Evolutionary conservation across 352 stramenopile species (phyloP).

Genomic region (Globisporangium abappressorium): DNA sequence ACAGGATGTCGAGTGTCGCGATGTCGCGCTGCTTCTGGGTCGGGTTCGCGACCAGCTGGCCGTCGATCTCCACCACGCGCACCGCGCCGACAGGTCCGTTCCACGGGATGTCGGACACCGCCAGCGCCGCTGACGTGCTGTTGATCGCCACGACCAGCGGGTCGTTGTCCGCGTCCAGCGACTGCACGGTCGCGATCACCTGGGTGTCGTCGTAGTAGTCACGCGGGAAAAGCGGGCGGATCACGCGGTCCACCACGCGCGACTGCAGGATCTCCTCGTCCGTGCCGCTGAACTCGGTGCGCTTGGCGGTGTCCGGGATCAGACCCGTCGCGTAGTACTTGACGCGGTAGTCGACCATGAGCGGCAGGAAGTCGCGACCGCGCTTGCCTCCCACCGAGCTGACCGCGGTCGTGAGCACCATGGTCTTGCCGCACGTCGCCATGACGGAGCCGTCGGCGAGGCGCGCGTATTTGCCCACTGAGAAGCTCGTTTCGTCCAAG

Average conservation of each 20-base stretch:
- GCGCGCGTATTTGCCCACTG: constrained; percentile 74
- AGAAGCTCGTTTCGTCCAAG: constrained; percentile 50
- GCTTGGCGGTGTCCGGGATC: constrained; percentile 86
- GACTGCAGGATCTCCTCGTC: constrained; percentile 97
- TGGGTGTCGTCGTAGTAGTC: constrained; percentile 96
- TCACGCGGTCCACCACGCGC: constrained; percentile 94
- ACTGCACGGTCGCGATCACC: constrained; percentile 89
- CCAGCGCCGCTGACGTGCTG: constrained; percentile 82
- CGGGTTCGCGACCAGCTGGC: constrained; percentile 92
- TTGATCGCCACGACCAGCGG: constrained; percentile 88
- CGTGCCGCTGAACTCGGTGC: constrained; percentile 86
- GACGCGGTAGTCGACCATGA: constrained; percentile 94
- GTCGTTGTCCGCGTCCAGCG: constrained; percentile 81
- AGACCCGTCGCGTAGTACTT: constrained; percentile 82
- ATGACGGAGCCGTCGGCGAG: constrained; percentile 86
- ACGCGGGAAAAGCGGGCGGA: constrained; percentile 93
- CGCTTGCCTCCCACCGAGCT: constrained; percentile 48
- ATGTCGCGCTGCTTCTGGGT: constrained; percentile 66
- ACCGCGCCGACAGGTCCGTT: constrained; percentile 88
- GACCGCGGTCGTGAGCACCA: constrained; percentile 87
- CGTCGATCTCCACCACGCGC: constrained; percentile 79
- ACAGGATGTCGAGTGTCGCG: constrained; percentile 81
- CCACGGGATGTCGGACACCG: constrained; percentile 87
- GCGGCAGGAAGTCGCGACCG: constrained; percentile 78
- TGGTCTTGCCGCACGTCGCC: constrained; percentile 73